Conservation (phyloP, 257 asterid species). For the Capsicum chinense region DNA sequence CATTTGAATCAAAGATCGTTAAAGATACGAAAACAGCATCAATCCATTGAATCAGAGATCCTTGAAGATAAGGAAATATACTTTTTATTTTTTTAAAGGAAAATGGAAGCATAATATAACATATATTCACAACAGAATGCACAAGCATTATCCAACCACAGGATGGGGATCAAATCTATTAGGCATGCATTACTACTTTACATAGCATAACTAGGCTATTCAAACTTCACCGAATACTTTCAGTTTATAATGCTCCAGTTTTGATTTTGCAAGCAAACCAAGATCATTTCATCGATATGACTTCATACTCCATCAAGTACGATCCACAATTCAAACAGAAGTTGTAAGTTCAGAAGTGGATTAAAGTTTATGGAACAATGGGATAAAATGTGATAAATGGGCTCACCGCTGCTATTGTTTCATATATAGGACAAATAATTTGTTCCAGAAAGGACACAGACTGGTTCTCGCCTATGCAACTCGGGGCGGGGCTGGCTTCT, state of each 20-base stretch:
- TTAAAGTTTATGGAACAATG: neutral
- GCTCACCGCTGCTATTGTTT: slow-evolving; percentile 59
- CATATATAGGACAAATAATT: slow-evolving; percentile 73
- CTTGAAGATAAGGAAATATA: neutral
- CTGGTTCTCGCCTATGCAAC: slow-evolving; percentile 60
- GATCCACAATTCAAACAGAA: slow-evolving; percentile 2
- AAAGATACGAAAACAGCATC: neutral
- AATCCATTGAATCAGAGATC: slow-evolving; percentile 2
- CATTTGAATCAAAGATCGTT: slow-evolving; percentile 17
- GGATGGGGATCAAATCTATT: neutral
- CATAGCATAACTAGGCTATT: slow-evolving; percentile 6
- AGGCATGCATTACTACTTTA: neutral
- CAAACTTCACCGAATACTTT: slow-evolving; percentile 16
- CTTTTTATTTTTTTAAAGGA: neutral
- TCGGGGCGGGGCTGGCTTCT: slow-evolving; percentile 64
- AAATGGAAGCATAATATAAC: neutral
- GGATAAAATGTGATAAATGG: slow-evolving; percentile 21
- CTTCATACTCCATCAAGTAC: slow-evolving; percentile 3
- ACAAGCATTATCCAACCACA: slow-evolving; percentile 1
- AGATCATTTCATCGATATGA: neutral
- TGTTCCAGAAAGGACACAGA: slow-evolving; percentile 74
- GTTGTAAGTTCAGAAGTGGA: neutral
- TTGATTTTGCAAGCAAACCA: neutral
- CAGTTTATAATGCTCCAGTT: neutral
- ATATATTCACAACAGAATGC: neutral